These are phyloP conservation scores for Tilletia walkeri DNA, from an alignment of 1,284 basidiomycete genomes.

Conservation along the genomic window DNA sequence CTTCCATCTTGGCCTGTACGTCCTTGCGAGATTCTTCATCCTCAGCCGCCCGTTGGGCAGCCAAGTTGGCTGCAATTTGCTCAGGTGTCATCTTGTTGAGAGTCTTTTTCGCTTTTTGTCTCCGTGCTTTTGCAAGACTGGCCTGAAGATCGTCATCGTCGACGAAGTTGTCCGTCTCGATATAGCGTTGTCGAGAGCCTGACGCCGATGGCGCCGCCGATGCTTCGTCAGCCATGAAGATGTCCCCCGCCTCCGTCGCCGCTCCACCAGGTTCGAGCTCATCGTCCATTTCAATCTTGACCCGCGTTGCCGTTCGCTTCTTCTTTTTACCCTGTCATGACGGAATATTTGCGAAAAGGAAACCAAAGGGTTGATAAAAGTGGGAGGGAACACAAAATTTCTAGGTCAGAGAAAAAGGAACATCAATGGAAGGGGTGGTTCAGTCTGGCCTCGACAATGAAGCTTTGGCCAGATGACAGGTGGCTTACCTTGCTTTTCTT, in stretches of 20 bases:
- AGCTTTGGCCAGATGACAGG: background rate
- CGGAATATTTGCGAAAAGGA: background rate
- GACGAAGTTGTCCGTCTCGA: constrained; percentile 68
- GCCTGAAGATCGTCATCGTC: constrained; percentile 98
- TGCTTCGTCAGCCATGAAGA: background rate
- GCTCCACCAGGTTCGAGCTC: constrained; percentile 57
- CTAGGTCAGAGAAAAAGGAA: constrained; percentile 13
- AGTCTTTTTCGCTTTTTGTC: constrained; percentile 74
- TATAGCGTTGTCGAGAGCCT: constrained; percentile 8
- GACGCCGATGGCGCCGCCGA: too few relatives aligned
- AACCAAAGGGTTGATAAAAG: background rate
- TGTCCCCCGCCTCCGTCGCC: constrained; percentile 33
- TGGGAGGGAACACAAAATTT: too few relatives aligned
- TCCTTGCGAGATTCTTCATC: constrained; percentile 57
- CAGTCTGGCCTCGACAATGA: constrained; percentile 21
- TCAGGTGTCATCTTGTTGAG: constrained; percentile 75
- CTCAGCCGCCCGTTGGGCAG: constrained; percentile 66
- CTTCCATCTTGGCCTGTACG: constrained; percentile 14
- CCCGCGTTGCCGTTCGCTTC: constrained; percentile 81
- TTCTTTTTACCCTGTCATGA: constrained; percentile 62
- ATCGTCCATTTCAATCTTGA: constrained; percentile 68
- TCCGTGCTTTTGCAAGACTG: constrained; percentile 78
- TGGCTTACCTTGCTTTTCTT: constrained; percentile 80
- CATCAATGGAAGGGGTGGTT: constrained; percentile 17
- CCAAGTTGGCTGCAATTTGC: constrained; percentile 72